Base-by-base conservation (phyloP, 208 protist genomes). In the Wallacemonas sp. region DNA sequence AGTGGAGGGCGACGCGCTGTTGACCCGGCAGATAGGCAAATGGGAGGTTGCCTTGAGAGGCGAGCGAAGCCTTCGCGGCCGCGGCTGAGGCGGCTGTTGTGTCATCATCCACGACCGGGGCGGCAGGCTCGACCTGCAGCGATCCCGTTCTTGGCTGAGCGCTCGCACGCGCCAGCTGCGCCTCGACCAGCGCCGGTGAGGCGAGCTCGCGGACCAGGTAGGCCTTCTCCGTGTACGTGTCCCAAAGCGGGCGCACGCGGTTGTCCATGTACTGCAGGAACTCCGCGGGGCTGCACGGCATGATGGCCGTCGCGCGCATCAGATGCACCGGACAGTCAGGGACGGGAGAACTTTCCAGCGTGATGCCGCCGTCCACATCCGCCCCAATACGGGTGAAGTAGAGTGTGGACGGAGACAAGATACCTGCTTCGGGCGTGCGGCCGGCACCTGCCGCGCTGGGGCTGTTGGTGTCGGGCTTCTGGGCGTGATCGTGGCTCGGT, bases 1-100 rank as follows among this genome's bases (percentile, higher is more conserved):
- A 88, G 47, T 92, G 81, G 27, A 94, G 62, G 19, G 70, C 85
- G 1, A 92, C 83, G 14, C 83, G 81, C 19, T 80, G 72, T 74
- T 91, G 74, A 16, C 88, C 88, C 12, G 76, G 82, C 12, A 56
- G 30, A 44, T 74, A 81, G 32, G 30, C 17, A 38, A 79, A 86
- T 16, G 56, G 19, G 9, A n/a, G n/a, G n/a, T n/a, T n/a, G n/a
- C n/a, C n/a, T n/a, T n/a, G n/a, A n/a, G n/a, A n/a, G n/a, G n/a
- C n/a, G n/a, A n/a, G n/a, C n/a, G n/a, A n/a, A n/a, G n/a, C n/a
- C n/a, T n/a, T n/a, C n/a, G n/a, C n/a, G n/a, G n/a, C n/a, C n/a
- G n/a, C n/a, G n/a, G n/a, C n/a, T 49, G 36, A 6, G 36, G 6
- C 14, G 9, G 36, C 36, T 14, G 36, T 14, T 17, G 6, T 41